Evolutionary conservation across 208 protist genomes (phyloP).

Genomic region (Naegleria gruberi): DNA sequence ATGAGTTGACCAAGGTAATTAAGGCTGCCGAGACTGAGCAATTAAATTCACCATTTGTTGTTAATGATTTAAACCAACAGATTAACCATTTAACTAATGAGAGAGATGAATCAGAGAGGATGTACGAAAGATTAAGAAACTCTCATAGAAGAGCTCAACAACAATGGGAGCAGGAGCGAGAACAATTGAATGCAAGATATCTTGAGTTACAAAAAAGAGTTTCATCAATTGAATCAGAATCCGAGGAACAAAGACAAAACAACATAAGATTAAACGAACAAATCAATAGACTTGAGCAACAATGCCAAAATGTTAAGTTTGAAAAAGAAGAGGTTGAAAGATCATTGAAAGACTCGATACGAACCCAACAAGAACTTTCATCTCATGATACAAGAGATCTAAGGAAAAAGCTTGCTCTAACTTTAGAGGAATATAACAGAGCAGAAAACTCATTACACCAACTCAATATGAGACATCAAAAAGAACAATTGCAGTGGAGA

Average conservation of each 20-base stretch:
- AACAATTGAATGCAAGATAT: neutral
- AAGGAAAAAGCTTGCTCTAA: neutral
- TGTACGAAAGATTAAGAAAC: neutral
- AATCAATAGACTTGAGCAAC: neutral
- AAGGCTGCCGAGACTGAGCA: conserved; percentile 7
- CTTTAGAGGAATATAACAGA: neutral
- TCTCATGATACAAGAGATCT: neutral
- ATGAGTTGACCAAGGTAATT: neutral
- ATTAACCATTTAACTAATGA: neutral
- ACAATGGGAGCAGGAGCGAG: conserved; percentile 16
- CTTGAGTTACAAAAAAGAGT: neutral
- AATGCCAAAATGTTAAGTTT: neutral
- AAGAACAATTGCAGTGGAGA: neutral
- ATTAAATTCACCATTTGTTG: neutral
- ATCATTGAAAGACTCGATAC: neutral
- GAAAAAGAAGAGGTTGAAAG: neutral
- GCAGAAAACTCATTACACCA: neutral
- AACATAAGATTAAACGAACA: neutral
- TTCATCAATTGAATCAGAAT: neutral
- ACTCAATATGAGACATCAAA: neutral
- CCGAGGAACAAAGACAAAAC: neutral
- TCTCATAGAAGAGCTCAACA: neutral
- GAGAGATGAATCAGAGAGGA: conserved; percentile 2
- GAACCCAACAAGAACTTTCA: neutral
- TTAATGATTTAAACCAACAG: conserved; percentile 2